These are phyloP conservation scores for Breynia disticha DNA, from an alignment of 441 rosid species.

Conservation along the genomic window DNA sequence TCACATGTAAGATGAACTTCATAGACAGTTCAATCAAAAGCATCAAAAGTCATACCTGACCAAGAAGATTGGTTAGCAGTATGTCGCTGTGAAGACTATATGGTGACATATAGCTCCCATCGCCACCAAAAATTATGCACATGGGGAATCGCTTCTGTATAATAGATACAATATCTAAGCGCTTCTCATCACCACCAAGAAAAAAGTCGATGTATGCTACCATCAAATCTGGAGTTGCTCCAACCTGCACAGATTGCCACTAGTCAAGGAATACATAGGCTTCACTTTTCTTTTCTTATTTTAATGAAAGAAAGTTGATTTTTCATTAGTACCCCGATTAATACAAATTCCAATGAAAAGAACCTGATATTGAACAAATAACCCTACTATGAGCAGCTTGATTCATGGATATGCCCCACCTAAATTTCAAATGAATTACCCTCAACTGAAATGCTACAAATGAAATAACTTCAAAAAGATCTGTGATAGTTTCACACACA, in stretches of 20 bases:
- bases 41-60: constrained; percentile 51
- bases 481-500: too few relatives aligned
- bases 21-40: constrained; percentile 2
- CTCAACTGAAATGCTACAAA: too few relatives aligned
- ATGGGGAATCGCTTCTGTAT: constrained; percentile 91
- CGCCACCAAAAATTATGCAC: constrained; percentile 95
- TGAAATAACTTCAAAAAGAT: too few relatives aligned
- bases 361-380: too few relatives aligned
- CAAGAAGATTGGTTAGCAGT: constrained; percentile 79
- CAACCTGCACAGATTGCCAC: constrained; percentile 52
- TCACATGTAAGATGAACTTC: constrained; percentile 11
- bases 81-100: constrained; percentile 74
- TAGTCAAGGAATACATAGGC: neutral
- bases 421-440: too few relatives aligned
- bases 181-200: constrained; percentile 99
- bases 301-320: too few relatives aligned
- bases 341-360: too few relatives aligned
- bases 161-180: constrained; percentile 81
- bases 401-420: too few relatives aligned
- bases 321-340: too few relatives aligned
- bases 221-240: constrained; percentile 95
- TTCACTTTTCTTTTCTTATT: too few relatives aligned
- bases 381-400: too few relatives aligned
- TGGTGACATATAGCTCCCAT: constrained; percentile 98
- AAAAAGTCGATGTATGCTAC: constrained; percentile 91